Base-by-base conservation (phyloP, 2,329 filamentous ascomycete genomes). In the Colletotrichum higginsianum region DNA sequence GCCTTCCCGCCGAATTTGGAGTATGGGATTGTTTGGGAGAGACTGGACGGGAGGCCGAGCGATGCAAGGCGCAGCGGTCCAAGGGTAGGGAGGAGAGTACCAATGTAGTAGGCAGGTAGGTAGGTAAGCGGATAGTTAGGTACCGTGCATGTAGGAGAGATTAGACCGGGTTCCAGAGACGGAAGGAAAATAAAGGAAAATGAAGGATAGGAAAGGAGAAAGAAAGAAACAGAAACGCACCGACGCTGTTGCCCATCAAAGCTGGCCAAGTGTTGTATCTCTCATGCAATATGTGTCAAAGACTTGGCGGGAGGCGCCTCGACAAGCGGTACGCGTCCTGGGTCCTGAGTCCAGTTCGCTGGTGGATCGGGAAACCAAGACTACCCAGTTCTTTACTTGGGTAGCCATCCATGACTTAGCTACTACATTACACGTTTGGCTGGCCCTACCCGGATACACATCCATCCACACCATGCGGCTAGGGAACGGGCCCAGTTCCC, bases 1-100 rank as follows among this genome's bases (percentile, higher is more conserved):
- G n/a, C 18, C 5, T 42, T 44, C 46, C 60, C 35, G 47, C 46
- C 46, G 47, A 52, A 18, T 47, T 53, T 21, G 38, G 30, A 40
- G 57, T 63, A 42, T n/a, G 47, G 47, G n/a, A 44, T 18, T 57
- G 68, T 71, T 71, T 63, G 15, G 65, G 57, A 71, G 46, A 71
- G 46, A 71, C 57, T 50, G 60, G 65, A 68, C 47, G 68, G 30
- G 58, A 68, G 68, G 23, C 65, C 68, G 65, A 68, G 68, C 65
- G 68, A 63, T 53, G 53, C 57, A 52, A 71, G 68, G 65, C 68
- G 68, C 57, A 71, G 68, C 68, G 40, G 35, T 61, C 65, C 57
- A 62, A 71, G 58, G 35, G 58, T 23, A 44, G 16, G 16, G 21
- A 57, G 7, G n/a, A 57, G 46, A n/a, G 21, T n/a, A 47, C 8